Evolutionary conservation across 1,284 basidiomycete species (phyloP), one percentile per base, ranked within the genome.

Genomic region (Heterobasidion occidentale): DNA sequence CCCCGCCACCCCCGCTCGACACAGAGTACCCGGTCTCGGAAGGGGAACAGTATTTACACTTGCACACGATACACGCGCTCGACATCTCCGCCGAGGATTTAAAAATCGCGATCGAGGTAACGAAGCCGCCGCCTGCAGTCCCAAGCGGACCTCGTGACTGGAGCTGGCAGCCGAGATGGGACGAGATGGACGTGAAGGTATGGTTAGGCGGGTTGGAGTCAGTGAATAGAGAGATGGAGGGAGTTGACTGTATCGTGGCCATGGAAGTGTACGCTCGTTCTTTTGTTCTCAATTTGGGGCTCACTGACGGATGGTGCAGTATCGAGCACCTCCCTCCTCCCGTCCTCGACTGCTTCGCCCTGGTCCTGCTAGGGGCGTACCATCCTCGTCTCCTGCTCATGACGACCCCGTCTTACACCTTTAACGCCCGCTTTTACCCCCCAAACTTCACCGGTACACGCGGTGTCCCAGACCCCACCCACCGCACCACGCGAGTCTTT

Each of bases 341-440:
- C 14, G 71, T 89, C 9, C 77, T 97, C n/a, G 75, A 79, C 7
- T 76, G 79, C n/a, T 93, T 95, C 64, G 86, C 88, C 3, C 90
- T 90, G 11, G 75, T 88, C 55, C 74, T 96, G 8, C 79, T 98
- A 44, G 93, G 93, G 0, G 77, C 84, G 15, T 98, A 97, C 66
- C 81, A 86, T 54, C 94, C 95, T 1, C 78, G 80, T 42, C 65
- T 90, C 52, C 74, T 96, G 46, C 78, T 98, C 44, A 70, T 98
- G 61, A 96, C 94, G 0, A 98, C 95, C 0, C 94, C 94, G 0
- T 92, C 90, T 14, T 94, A 90, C 70, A 84, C 80, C 34, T 98
- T 93, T 78, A 98, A 98, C 64, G 78, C 80, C 17, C 88, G 92
- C 47, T 98, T 96, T 74, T 82, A 84, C 1, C 69, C 82, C 6